Evolutionary conservation across 192 early-diverging fungal genomes (phyloP), one percentile per base, ranked within the genome.

Genomic region (Backusella sp.): DNA sequence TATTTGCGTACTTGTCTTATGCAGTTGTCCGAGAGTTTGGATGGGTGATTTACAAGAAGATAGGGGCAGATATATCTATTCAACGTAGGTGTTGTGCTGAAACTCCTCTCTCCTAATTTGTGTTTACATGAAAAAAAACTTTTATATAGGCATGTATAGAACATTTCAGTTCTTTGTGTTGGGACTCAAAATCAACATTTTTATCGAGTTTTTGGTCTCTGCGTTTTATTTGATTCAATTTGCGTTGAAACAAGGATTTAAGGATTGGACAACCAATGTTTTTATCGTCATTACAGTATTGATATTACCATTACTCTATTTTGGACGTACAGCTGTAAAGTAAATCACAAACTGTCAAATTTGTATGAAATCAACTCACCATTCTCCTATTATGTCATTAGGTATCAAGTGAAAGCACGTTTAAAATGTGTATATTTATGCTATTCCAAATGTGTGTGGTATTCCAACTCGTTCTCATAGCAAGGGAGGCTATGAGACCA

Each of bases 11-110:
- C 15, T 44, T 80, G 7, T 80, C 78, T 56, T 80, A 75, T 44
- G 67, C 76, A 34, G 44, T 83, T 9, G 70, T 71, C 4, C 36
- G 32, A 19, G 70, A 79, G 19, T 72, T 83, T 77, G 82, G 82
- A 21, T 91, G 90, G 89, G 87, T 80, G 59, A 87, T 88, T 65
- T 89, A 88, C 82, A 90, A 90, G 70, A 89, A 89, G 80, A 90
- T 92, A 76, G 89, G 90, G 8, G 89, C 89, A 28, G 85, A 89
- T 41, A 78, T 88, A 36, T 73, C 77, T 17, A 89, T 90, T 65
- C 84, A 87, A 77, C 74, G 82, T 79, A 75, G 77, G 84, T 85
- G 21, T 73, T 28, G 8, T 73, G 14, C 52, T 46, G 37, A 1
- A 39, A 12, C 28, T 17, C 15, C 28, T n/a, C 35, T 32, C n/a